Base-by-base conservation (phyloP, 805 yeast species). In the Barnettozyma wickerhamii region DNA sequence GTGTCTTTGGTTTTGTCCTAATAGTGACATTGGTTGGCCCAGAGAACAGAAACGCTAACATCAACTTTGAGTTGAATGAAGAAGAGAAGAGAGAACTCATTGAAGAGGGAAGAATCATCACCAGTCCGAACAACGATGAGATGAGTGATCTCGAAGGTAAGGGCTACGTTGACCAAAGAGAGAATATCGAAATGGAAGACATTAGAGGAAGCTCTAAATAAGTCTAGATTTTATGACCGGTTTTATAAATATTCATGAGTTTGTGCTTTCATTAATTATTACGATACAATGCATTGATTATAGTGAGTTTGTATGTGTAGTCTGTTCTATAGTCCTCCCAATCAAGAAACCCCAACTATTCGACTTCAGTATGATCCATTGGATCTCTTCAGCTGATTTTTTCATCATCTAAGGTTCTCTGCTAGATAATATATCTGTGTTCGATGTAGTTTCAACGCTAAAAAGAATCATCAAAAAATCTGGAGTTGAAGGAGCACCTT, bases 1-100 rank as follows among this genome's bases (percentile, higher is more conserved):
- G 80, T 52, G 84, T 79, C 3, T 74, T 75, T 47, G 81, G 62
- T 1, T 77, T 66, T 47, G 66, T 77, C 37, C 53, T 79, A 12
- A 9, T 78, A 2, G 61, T 77, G 28, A 62, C 75, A 1, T 58
- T 79, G 30, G 40, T 80, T 36, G 87, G 87, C 13, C 85, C 85
- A 6, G 87, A 80, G 58, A 72, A 75, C 43, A 69, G 62, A 50
- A 60, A 59, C 35, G 61, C 56, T 14, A 52, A 60, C 28, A 54
- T 58, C 30, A 52, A 51, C 44, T 51, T 41, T 32, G 41, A 35
- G 9, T 42, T 56, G 23, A 40, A 46, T 19, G 53, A 49, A 12
- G 50, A 52, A n/a, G 60, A 55, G 41, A 46, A 38, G 24, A 26
- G 40, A 24, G 55, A 50, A 20, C 35, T 56, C 19, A 41, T 48